A percentile compares a stretch with the other conserved stretches of the same genome.
phyloP scores from a whole-genome alignment of 805 yeast genomes.

The Candida andamanensis region DNA sequence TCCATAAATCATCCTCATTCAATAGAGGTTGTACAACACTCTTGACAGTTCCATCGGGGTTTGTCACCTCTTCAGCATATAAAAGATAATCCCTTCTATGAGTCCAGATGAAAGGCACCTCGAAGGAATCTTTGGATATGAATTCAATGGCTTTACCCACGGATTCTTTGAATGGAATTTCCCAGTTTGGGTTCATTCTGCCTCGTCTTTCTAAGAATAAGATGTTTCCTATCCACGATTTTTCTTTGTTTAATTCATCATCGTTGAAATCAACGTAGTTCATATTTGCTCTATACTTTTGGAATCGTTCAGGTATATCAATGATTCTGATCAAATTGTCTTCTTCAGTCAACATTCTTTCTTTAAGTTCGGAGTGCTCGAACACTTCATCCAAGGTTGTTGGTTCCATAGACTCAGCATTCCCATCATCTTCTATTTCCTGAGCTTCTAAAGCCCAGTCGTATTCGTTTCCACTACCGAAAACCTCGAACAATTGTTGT shows the following conservation, averaged over 20 bases:
- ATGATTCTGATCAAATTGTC: slow-evolving; percentile 83
- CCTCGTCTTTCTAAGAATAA: slow-evolving; percentile 53
- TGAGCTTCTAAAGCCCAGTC: slow-evolving; percentile 98
- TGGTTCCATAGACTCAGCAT: slow-evolving; percentile 49
- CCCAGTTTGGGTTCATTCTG: slow-evolving; percentile 33
- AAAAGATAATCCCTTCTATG: slow-evolving; percentile 88
- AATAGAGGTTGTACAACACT: slow-evolving; percentile 47
- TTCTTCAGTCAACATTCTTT: slow-evolving; percentile 84
- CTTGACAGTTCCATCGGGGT: slow-evolving; percentile 31
- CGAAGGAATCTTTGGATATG: slow-evolving; percentile 71
- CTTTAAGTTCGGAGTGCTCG: slow-evolving; percentile 89
- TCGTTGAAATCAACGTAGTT: slow-evolving; percentile 63
- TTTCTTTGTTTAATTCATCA: slow-evolving; percentile 66
- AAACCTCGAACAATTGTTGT: slow-evolving; percentile 89
- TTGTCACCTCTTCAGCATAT: slow-evolving; percentile 44
- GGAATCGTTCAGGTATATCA: slow-evolving; percentile 91
- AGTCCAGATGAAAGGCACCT: slow-evolving; percentile 93
- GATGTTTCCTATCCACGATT: slow-evolving; percentile 72
- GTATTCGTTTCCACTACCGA: slow-evolving; percentile 95
- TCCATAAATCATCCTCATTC: slow-evolving; percentile 87
- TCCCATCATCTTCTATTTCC: slow-evolving; percentile 53
- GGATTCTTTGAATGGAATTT: slow-evolving; percentile 58
- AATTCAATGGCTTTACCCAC: slow-evolving; percentile 68
- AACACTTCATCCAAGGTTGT: slow-evolving; percentile 81
- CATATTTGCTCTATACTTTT: slow-evolving; percentile 64